Base-by-base conservation (phyloP, 1,139 yeast genomes). In the Lodderomyces metapsilosis region DNA sequence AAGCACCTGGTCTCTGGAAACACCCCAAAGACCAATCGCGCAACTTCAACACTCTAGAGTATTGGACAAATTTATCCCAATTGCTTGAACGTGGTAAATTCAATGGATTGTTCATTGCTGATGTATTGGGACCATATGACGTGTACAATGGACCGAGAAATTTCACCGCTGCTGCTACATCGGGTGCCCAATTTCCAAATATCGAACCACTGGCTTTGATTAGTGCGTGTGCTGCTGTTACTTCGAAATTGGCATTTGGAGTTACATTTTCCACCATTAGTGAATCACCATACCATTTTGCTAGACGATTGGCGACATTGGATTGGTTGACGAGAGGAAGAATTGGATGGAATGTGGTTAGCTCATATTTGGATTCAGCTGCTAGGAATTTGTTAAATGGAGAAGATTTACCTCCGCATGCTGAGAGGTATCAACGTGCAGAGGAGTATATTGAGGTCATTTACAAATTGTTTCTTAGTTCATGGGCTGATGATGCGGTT, bases 401-500 rank as follows among this genome's bases (percentile, higher is more conserved):
- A 9, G 61, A 59, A 39, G 41, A 46, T 9, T 52, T 65, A 34
- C 71, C 71, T 6, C 61, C 60, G 1, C 71, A 67, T 47, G 62
- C 58, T 15, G 61, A 63, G 43, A 60, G 76, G 46, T 69, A 70
- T 43, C 62, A 53, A 16, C 60, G 66, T 43, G 66, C 76, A 2
- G 67, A 66, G 40, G 76, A 69, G 50, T 69, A 62, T 43, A 50
- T 68, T 22, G 61, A 69, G 41, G 71, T 68, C n/a, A 60, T 68
- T 11, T 65, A 66, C 46, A 65, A 66, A 43, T 50, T 70, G 33
- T 55, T 68, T 20, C 47, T 66, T 17, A 62, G 71, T 13, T 66
- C 74, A 1, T 71, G 76, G 77, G 64, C 71, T 46, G 77, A 71
- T 46, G 76, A 70, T 45, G 75, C 74, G 17, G 62, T 70, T 35